Evolutionary conservation across 2,329 filamentous ascomycete genomes (phyloP), one percentile per base, ranked within the genome.

Genomic region (Clonostachys chloroleuca): DNA sequence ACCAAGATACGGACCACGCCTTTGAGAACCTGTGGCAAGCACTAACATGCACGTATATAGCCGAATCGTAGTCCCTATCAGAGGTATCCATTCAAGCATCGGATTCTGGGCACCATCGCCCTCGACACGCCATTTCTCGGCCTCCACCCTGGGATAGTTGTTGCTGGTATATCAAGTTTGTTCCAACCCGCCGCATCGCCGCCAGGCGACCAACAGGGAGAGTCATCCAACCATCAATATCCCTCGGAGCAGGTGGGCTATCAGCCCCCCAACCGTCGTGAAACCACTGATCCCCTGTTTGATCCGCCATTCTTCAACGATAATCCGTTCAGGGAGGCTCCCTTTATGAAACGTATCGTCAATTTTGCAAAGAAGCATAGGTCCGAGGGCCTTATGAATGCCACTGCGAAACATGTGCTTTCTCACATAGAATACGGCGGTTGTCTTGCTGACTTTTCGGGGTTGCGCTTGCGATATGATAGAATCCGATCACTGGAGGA

Each of bases 101-200:
- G 83, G 10, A 87, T 96, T 39, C 66, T 96, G 33, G 92, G 92
- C 0, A 84, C 84, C 5, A 74, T 96, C 47, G 88, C 87, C 47
- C 85, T 95, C 43, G 92, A 96, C 64, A 87, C 88, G 0, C 92
- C 92, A 0, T 90, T 95, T 49, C 73, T 96, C 6, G 92, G 92
- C 5, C 86, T 96, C 61, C 90, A 96, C 64, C 91, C 90, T 2
- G 88, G 92, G 6, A 87, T 96, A 40, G 80, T 96, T 40, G 79
- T 84, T n/a, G 87, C 87, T 36, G 89, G 91, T 3, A 78, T 95
- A 46, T 80, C 84, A 3, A 92, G 89, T 59, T 74, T 95, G 12
- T 94, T 96, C 64, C 69, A 74, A 35, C 64, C 72, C 5, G 64
- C 71, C 12, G 61, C 69, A 13, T 58, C 55, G 18, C 54, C 12